phyloP scores from a whole-genome alignment of 2,329 filamentous ascomycete genomes.

The Neofusicoccum sp. region DNA sequence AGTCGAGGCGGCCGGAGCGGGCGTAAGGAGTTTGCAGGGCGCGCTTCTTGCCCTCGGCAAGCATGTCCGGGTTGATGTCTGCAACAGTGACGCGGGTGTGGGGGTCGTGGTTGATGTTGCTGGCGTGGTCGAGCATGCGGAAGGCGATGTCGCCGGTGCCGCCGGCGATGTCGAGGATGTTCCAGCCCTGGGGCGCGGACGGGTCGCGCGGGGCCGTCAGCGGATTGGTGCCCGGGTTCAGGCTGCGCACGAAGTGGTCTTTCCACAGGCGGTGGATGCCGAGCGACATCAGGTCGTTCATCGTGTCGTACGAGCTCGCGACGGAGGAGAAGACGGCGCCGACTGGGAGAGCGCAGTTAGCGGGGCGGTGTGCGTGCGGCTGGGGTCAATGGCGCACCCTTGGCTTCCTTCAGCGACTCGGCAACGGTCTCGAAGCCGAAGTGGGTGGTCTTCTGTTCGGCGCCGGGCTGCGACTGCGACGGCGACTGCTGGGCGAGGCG shows the following conservation, averaged over 20 bases:
- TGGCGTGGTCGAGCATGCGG: constrained; percentile 86
- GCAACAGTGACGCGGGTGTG: constrained; percentile 83
- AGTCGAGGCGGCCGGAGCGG: constrained; percentile 57
- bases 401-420: constrained; percentile 72
- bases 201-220: constrained; percentile 38
- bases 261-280: constrained; percentile 97
- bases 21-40: constrained; percentile 63
- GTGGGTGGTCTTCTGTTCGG: constrained; percentile 66
- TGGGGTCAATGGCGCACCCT: constrained; percentile 46
- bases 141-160: constrained; percentile 98
- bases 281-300: constrained; percentile 99
- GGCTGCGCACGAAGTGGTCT: constrained; percentile 88
- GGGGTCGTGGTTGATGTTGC: constrained; percentile 74
- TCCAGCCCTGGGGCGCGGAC: constrained; percentile 51
- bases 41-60: constrained; percentile 81
- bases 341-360: constrained; percentile 52
- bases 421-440: constrained; percentile 87
- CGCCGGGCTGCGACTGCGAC: constrained; percentile 35
- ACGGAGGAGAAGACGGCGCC: constrained; percentile 92
- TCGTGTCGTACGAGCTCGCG: constrained; percentile 89
- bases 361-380: not conserved
- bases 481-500: constrained; percentile 39
- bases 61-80: constrained; percentile 96
- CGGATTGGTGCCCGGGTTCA: constrained; percentile 72
- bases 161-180: constrained; percentile 92